Percentiles rank a stretch among this genome's conserved stretches.
phyloP scores from a whole-genome alignment of 1,284 basidiomycete genomes.

The Schizophyllum amplum region DNA sequence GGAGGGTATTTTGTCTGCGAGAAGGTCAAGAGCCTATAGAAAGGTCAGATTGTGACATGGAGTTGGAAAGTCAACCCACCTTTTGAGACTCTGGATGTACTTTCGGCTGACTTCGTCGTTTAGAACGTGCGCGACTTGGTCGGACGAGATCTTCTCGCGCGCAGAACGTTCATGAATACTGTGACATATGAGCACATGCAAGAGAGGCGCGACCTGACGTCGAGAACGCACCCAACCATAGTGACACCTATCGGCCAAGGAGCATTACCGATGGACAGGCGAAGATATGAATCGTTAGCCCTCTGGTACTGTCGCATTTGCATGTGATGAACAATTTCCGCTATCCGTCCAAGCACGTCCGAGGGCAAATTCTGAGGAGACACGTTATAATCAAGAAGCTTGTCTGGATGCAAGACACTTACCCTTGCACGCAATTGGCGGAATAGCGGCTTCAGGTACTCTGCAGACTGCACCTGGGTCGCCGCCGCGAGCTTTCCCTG shows the following conservation, averaged over 20 bases:
- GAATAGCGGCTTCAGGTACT: slow-evolving; percentile 96
- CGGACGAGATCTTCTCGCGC: slow-evolving; percentile 93
- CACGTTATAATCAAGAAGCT: slow-evolving; percentile 3
- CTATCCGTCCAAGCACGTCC: slow-evolving; percentile 84
- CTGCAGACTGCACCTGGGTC: slow-evolving; percentile 91
- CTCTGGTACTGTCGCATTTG: slow-evolving; percentile 90
- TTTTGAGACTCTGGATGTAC: slow-evolving; percentile 96
- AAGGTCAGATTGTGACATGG: slow-evolving; percentile 2
- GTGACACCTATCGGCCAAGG: slow-evolving; percentile 99
- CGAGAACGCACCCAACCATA: slow-evolving; percentile 82
- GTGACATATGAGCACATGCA: slow-evolving; percentile 6
- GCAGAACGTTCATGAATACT: slow-evolving; percentile 98
- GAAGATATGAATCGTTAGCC: slow-evolving; percentile 96
- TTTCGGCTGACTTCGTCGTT: slow-evolving; percentile 99
- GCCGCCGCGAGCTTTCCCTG: slow-evolving; percentile 94
- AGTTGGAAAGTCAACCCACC: slow-evolving; percentile 39
- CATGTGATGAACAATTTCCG: slow-evolving; percentile 96
- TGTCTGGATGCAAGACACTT: slow-evolving; percentile 23
- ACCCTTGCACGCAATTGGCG: slow-evolving; percentile 81
- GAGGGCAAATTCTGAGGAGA: slow-evolving; percentile 60
- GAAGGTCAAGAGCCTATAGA: slow-evolving; percentile 77
- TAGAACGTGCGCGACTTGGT: slow-evolving; percentile 95
- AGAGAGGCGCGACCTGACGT: neutral
- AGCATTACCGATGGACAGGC: slow-evolving; percentile 95
- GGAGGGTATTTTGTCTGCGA: slow-evolving; percentile 93